A percentile compares a stretch with the other conserved stretches of the same genome.
Conservation (phyloP, 257 asterid species). For the Solanum etuberosum region DNA sequence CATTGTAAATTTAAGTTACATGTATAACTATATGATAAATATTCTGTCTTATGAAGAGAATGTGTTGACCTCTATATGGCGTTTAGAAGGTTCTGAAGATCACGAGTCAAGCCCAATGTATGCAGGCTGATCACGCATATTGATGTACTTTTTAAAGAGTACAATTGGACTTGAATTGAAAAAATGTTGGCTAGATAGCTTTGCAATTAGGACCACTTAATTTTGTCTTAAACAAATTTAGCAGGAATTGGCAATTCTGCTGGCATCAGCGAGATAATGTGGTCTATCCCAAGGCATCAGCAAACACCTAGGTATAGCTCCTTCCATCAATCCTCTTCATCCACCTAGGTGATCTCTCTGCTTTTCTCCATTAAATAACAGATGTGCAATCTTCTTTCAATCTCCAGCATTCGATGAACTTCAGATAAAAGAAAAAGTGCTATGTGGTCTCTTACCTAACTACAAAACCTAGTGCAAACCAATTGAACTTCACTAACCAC, state of each 20-base stretch:
- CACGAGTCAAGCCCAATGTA: not conserved
- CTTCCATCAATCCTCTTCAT: not conserved
- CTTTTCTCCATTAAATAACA: not conserved
- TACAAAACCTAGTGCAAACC: not conserved
- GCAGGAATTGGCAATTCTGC: not conserved
- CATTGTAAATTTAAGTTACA: not conserved
- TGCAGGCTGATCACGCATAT: not conserved
- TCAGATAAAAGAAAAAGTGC: not conserved
- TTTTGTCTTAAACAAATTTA: not conserved
- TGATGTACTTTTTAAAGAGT: not conserved
- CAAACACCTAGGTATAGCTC: not conserved
- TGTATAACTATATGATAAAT: not conserved
- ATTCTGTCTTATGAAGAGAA: not conserved
- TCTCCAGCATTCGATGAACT: not conserved
- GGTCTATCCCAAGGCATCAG: not conserved
- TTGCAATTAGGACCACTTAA: not conserved
- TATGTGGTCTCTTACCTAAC: not conserved
- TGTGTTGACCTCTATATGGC: not conserved
- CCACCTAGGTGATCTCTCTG: not conserved
- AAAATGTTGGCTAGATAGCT: not conserved
- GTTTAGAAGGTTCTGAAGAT: not conserved
- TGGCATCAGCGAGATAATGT: not conserved
- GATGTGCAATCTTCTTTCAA: not conserved
- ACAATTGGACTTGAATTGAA: not conserved
- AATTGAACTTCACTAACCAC: not conserved